Evolutionary conservation across 768 basidiomycete genomes (phyloP), one percentile per base, ranked within the genome.

Genomic region (Kwoniella dejecticola): DNA sequence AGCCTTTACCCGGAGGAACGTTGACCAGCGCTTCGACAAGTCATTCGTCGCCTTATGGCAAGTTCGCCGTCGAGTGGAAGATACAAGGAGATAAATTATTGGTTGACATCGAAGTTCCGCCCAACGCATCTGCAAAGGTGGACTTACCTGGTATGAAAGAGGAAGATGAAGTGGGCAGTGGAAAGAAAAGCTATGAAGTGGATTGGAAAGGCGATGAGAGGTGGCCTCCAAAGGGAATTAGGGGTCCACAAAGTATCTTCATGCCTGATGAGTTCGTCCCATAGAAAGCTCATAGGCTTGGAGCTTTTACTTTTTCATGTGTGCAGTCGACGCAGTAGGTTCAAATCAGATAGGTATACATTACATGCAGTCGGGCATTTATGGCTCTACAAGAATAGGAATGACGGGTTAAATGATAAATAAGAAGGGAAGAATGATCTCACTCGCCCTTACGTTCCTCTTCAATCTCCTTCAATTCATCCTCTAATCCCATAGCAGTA

Each of bases 401-500:
- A 36, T 7, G 7, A 36, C 33, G 15, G 15, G 7, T 15, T 36
- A 7, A 36, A 36, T 36, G 33, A 36, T 15, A 7, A 36, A 36
- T 36, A 36, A 36, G 7, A 36, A 36, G n/a, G n/a, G n/a, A 36
- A 36, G 15, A 15, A 36, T 36, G 33, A 7, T 36, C 12, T 48
- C 24, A 50, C 52, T 55, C 61, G 40, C 59, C 60, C 49, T 62
- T 49, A 30, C 64, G 48, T 27, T 74, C 70, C 41, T 65, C 68
- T 13, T 49, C 57, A 69, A 70, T 67, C 64, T 73, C 71, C 55
- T 56, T 47, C 57, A 72, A 49, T 55, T 73, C 71, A 24, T 77
- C 77, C 42, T 79, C 79, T 41, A 81, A 62, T 12, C 74, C 74
- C 74, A 81, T 81, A 17, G 66, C 73, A 33, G 64, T 62, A 50